A percentile compares a stretch with the other conserved stretches of the same genome.
phyloP scores from a whole-genome alignment of 1,284 basidiomycete genomes.

The Chondrostereum purpureum region DNA sequence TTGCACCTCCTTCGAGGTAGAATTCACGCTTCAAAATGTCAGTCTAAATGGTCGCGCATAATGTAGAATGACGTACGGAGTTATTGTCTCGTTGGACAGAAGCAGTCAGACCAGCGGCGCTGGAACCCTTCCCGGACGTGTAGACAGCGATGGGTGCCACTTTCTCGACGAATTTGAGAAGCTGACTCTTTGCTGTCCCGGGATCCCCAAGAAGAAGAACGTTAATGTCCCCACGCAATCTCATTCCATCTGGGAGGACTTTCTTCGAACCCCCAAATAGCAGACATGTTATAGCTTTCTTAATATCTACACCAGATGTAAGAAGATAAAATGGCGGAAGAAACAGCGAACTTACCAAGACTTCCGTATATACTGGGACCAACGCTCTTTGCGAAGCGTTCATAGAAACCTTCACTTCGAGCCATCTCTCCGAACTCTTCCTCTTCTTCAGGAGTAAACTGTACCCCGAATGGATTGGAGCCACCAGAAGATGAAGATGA shows the following conservation, averaged over 20 bases:
- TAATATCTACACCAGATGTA: constrained; percentile 68
- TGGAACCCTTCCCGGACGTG: constrained; percentile 96
- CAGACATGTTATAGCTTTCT: constrained; percentile 93
- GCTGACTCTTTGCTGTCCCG: constrained; percentile 95
- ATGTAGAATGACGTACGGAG: constrained; percentile 51
- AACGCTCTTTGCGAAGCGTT: constrained; percentile 90
- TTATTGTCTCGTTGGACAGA: constrained; percentile 93
- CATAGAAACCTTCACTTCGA: constrained; percentile 86
- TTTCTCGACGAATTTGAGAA: constrained; percentile 99
- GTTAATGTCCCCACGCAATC: constrained; percentile 96
- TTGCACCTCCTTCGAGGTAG: constrained; percentile 97
- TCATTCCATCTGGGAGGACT: constrained; percentile 95
- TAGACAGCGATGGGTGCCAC: constrained; percentile 97
- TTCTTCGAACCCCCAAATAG: constrained; percentile 99
- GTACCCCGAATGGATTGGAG: constrained; percentile 72
- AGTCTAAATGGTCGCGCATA: constrained; percentile 3
- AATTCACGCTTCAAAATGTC: constrained; percentile 75
- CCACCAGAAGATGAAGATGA: constrained; percentile 60
- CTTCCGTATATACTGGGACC: constrained; percentile 97
- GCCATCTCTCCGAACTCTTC: constrained; percentile 93
- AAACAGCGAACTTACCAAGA: constrained; percentile 51
- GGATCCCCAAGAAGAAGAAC: constrained; percentile 95
- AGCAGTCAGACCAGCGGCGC: constrained; percentile 96
- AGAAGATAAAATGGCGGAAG: constrained; percentile 3
- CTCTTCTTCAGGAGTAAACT: constrained; percentile 94